Base-by-base conservation (phyloP, 1,284 basidiomycete species). In the Sanghuangporus baumii region DNA sequence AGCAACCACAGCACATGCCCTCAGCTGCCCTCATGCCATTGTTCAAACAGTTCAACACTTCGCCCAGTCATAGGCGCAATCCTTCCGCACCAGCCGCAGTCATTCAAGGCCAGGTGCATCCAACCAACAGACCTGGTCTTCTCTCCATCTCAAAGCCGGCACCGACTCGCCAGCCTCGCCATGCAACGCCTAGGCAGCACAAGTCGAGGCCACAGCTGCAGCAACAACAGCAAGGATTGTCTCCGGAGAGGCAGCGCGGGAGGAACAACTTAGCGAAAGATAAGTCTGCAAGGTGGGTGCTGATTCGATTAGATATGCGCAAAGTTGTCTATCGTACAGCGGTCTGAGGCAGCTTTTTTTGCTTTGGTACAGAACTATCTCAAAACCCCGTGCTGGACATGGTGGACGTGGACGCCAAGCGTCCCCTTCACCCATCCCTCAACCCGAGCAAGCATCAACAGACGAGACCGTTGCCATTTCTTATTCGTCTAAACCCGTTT, bases 121-220 rank as follows among this genome's bases (percentile, higher is more conserved):
- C 88, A 1, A 89, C 88, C 14, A 81, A 80, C 63, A 87, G 83
- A 0, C 88, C 88, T 0, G 88, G 88, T 69, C 78, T 90, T 16
- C 80, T 90, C 60, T 81, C 85, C 58, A 78, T 90, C 61, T 83
- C 86, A 62, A 87, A 85, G 77, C 85, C 85, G 18, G 66, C 74
- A 18, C 50, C 41, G 55, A 26, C 40, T 34, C 61, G 61, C 41
- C 56, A 54, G 34, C 38, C 40, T 34, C 57, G 62, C n/a, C 54
- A 61, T 36, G 26, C 64, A n/a, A 62, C 64, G 2, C 64, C 64
- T 6, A 50, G 64, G 8, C 63, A 58, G 52, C 63, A 60, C 23
- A 65, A 40, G 57, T 43, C 60, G 40, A 65, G 46, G 61, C 57
- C 50, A n/a, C 31, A 37, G 59, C 36, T 16, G n/a, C 38, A 16